Evolutionary conservation across 768 basidiomycete species (phyloP).

Genomic region (Trametopsis cervina): DNA sequence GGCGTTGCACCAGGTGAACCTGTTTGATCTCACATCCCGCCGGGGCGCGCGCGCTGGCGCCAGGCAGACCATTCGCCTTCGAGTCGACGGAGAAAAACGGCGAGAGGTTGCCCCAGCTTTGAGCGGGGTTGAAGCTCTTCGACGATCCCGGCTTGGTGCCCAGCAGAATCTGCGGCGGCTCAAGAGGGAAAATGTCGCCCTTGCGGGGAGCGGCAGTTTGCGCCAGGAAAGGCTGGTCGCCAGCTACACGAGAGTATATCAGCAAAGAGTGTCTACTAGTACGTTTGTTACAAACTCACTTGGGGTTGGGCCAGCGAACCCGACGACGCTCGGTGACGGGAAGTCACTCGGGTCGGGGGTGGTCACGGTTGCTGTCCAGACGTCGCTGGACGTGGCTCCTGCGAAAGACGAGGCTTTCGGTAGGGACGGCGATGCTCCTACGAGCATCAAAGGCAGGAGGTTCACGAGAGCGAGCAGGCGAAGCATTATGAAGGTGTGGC

Average conservation of each 20-base stretch:
- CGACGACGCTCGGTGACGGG: not conserved
- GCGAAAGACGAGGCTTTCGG: not conserved
- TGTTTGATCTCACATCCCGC: slow-evolving; percentile 64
- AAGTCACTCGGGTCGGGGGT: not conserved
- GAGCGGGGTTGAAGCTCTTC: slow-evolving; percentile 52
- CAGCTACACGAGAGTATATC: not conserved
- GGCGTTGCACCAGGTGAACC: slow-evolving; percentile 72
- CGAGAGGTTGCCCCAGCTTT: slow-evolving; percentile 75
- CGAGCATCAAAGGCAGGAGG: not conserved
- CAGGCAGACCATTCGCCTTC: slow-evolving; percentile 54
- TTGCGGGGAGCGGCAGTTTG: not conserved
- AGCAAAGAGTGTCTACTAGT: too few relatives aligned
- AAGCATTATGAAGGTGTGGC: too few relatives aligned
- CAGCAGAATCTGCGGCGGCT: not conserved
- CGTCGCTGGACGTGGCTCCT: not conserved
- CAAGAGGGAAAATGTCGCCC: slow-evolving; percentile 2
- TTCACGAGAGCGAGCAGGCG: not conserved
- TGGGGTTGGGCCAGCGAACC: slow-evolving; percentile 4
- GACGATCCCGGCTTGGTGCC: not conserved
- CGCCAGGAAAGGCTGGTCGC: not conserved
- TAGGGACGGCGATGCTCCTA: not conserved
- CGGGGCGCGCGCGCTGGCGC: slow-evolving; percentile 63
- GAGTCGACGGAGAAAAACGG: slow-evolving; percentile 79
- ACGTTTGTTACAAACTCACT: too few relatives aligned
- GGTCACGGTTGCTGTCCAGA: not conserved